phyloP scores from a whole-genome alignment of 1,139 yeast species.

The Suhomyces ambrosiae region DNA sequence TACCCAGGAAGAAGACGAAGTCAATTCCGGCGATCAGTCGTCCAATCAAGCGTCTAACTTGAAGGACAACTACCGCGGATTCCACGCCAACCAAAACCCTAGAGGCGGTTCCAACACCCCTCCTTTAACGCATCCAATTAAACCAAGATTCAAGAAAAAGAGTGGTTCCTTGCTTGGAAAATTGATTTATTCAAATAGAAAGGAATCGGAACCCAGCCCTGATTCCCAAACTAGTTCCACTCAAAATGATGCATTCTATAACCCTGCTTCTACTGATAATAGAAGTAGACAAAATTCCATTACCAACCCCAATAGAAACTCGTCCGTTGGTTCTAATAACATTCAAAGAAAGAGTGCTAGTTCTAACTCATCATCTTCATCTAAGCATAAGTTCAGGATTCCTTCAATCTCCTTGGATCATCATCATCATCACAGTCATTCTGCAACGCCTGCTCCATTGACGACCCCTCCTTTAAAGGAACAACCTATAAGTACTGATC shows the following conservation, averaged over 20 bases:
- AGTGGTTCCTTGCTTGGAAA: constrained; percentile 50
- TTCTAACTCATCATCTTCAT: constrained; percentile 21
- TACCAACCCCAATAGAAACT: constrained; percentile 12
- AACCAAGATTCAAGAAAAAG: constrained; percentile 50
- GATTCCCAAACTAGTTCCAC: neutral
- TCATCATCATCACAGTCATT: constrained; percentile 15
- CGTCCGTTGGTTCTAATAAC: constrained; percentile 13
- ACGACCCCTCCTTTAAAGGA: constrained; percentile 10
- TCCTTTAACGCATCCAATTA: constrained; percentile 53
- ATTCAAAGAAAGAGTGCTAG: constrained; percentile 23
- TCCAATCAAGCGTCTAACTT: constrained; percentile 11
- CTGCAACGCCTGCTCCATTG: constrained; percentile 7
- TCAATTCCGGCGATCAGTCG: neutral
- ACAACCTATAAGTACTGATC: constrained; percentile 1
- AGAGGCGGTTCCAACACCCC: constrained; percentile 40
- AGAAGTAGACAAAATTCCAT: constrained; percentile 17
- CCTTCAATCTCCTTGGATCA: constrained; percentile 40
- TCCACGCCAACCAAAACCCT: constrained; percentile 44
- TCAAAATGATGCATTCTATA: constrained; percentile 7
- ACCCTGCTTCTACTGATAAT: constrained; percentile 1
- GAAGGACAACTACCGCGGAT: constrained; percentile 48
- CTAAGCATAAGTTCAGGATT: constrained; percentile 40
- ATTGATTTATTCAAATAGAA: constrained; percentile 45
- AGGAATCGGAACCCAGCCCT: constrained; percentile 32
- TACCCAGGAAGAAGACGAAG: constrained; percentile 4